Percentiles rank a stretch among this genome's conserved stretches.
phyloP scores from a whole-genome alignment of 495 filamentous ascomycete genomes.

The Letharia lupina region DNA sequence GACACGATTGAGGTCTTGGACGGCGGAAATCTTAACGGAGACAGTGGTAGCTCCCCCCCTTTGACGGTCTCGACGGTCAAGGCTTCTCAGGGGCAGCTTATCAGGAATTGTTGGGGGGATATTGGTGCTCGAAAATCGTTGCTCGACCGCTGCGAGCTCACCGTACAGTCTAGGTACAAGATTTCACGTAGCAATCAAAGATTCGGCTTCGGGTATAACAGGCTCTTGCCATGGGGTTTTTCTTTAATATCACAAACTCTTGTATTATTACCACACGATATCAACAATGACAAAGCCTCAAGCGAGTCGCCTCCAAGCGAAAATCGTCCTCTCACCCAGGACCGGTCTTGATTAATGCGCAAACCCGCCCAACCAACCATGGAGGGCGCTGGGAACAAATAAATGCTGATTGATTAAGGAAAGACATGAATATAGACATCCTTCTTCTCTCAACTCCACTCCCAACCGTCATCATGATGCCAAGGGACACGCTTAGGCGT shows the following conservation, averaged over 20 bases:
- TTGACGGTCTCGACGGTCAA: background rate
- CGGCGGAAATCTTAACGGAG: background rate
- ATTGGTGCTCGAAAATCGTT: no score
- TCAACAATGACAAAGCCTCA: background rate
- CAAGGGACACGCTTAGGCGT: conserved; percentile 15
- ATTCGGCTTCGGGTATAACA: background rate
- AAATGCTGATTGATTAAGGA: conserved; percentile 15
- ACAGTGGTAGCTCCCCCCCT: no score
- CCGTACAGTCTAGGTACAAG: background rate
- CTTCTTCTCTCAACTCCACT: background rate
- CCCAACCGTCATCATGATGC: conserved; percentile 1
- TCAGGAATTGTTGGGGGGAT: no score
- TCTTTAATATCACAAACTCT: background rate
- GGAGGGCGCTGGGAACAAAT: background rate
- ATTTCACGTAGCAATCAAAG: background rate
- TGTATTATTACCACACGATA: background rate
- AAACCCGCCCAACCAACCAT: conserved; percentile 3
- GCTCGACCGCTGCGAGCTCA: background rate
- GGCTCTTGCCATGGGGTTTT: conserved; percentile 7
- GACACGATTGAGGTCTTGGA: background rate
- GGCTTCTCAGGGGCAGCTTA: background rate
- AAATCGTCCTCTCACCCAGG: background rate
- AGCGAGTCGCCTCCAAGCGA: conserved; percentile 2
- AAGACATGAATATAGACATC: conserved; percentile 14
- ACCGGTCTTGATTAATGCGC: background rate